Evolutionary conservation across 2,329 filamentous ascomycete genomes (phyloP).

Genomic region (Dothistroma septosporum): DNA sequence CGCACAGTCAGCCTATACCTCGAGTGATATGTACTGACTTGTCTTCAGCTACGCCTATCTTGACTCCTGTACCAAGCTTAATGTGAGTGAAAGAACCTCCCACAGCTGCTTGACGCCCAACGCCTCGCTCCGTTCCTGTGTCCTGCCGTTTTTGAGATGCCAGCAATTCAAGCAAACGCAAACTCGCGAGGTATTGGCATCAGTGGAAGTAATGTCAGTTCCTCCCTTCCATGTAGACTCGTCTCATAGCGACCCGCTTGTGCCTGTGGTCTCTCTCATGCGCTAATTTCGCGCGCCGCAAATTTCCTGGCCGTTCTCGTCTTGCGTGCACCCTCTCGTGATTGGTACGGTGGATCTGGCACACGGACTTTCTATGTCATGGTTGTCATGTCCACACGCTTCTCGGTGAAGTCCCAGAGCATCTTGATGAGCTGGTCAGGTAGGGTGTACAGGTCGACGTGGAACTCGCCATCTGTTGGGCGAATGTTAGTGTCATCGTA

Average conservation of each 20-base stretch:
- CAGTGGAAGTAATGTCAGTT: background rate
- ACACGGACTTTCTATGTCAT: conserved; percentile 19
- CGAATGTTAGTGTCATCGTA: conserved; percentile 11
- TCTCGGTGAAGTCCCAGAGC: conserved; percentile 80
- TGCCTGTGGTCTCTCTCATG: background rate
- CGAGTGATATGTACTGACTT: background rate
- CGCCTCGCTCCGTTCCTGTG: background rate
- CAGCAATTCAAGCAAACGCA: background rate
- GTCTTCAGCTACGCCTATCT: background rate
- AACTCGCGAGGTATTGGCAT: background rate
- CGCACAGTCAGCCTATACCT: background rate
- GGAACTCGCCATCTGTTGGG: conserved; percentile 80
- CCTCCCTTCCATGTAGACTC: background rate
- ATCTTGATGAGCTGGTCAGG: conserved; percentile 84
- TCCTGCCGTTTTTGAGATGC: background rate
- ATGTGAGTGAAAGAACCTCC: background rate
- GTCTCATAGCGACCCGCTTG: background rate
- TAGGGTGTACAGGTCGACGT: conserved; percentile 96
- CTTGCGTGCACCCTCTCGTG: background rate
- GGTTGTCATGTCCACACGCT: conserved; percentile 34
- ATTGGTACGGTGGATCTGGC: background rate
- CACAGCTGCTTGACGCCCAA: background rate
- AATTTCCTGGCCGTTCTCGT: background rate
- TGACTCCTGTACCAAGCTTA: background rate
- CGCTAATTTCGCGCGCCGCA: background rate